Conservation (phyloP, 441 rosid species). For the Populus hybrid region DNA sequence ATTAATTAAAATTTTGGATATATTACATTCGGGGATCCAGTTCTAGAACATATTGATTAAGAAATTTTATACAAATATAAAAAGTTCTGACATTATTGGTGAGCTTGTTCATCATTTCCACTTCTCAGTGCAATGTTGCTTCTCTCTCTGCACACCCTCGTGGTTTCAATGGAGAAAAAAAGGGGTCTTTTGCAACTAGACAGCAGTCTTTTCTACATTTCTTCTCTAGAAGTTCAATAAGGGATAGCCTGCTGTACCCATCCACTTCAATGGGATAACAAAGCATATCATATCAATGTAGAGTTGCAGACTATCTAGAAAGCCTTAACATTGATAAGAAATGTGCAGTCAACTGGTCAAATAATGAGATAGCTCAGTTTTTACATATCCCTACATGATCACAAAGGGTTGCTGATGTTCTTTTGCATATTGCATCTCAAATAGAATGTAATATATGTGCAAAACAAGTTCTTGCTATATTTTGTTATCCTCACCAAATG, state of each 20-base stretch:
- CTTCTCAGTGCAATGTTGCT: neutral
- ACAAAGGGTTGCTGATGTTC: neutral
- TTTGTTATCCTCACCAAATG: neutral
- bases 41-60: neutral
- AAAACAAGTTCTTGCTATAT: neutral
- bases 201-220: neutral
- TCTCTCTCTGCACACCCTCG: neutral
- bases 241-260: neutral
- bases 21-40: neutral
- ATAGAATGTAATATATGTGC: neutral
- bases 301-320: neutral
- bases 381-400: neutral
- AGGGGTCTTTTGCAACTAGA: neutral
- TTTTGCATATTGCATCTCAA: neutral
- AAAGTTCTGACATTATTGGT: neutral
- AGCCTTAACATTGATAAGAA: neutral
- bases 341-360: neutral
- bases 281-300: neutral
- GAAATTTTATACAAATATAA: neutral
- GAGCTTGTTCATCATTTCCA: neutral
- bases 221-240: neutral
- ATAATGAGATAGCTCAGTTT: neutral
- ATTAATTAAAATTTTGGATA: neutral
- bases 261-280: neutral
- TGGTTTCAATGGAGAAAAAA: neutral